Conservation (phyloP, 2,329 filamentous ascomycete genomes). For the Arthroderma sp. region DNA sequence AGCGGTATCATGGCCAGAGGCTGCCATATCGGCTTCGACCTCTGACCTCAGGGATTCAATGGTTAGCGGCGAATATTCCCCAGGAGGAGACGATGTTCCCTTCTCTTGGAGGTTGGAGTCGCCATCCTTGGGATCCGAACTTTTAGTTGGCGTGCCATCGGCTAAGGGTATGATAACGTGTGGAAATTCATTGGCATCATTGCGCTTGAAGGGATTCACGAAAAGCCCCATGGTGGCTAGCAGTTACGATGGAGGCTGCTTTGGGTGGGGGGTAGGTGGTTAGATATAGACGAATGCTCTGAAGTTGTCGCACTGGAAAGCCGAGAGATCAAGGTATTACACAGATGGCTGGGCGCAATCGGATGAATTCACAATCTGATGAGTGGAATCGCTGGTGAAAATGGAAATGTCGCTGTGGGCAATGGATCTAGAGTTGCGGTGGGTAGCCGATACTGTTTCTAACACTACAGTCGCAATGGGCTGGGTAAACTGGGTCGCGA, state of each 20-base stretch:
- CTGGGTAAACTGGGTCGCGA: too few relatives aligned
- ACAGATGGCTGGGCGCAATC: too few relatives aligned
- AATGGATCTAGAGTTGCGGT: too few relatives aligned
- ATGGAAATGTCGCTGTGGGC: too few relatives aligned
- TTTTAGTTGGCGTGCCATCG: slow-evolving; percentile 18
- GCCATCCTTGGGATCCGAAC: slow-evolving; percentile 20
- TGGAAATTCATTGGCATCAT: slow-evolving; percentile 33
- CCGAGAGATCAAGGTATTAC: too few relatives aligned
- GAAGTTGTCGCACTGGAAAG: too few relatives aligned
- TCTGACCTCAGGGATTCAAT: slow-evolving; percentile 57
- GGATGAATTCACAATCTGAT: too few relatives aligned
- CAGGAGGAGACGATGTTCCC: slow-evolving; percentile 18
- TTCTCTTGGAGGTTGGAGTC: slow-evolving; percentile 25
- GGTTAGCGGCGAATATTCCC: slow-evolving; percentile 41
- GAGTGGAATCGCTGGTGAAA: too few relatives aligned
- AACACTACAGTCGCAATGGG: too few relatives aligned
- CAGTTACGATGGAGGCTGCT: not conserved
- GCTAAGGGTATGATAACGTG: slow-evolving; percentile 35
- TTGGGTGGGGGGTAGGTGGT: too few relatives aligned
- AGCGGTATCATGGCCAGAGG: slow-evolving; percentile 47
- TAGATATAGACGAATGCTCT: too few relatives aligned
- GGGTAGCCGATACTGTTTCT: too few relatives aligned
- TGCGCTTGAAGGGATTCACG: slow-evolving; percentile 34
- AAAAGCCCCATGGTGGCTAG: slow-evolving; percentile 12
- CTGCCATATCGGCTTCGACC: slow-evolving; percentile 46